These are phyloP conservation scores for Aspergillus fructus DNA, from an alignment of 2,329 filamentous ascomycete genomes.

Conservation along the genomic window DNA sequence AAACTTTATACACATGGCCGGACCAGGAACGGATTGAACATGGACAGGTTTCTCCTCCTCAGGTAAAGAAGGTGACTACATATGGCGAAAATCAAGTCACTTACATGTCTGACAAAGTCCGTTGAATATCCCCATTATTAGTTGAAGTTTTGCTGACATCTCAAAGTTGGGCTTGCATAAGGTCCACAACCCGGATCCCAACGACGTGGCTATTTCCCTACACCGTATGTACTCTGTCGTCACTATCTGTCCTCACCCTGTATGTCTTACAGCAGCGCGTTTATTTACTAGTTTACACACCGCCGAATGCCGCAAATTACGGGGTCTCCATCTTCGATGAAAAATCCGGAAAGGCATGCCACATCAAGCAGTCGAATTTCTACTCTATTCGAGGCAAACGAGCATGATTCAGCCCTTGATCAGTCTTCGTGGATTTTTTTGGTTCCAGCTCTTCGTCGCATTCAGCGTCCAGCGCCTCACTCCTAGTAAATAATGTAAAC, in stretches of 20 bases:
- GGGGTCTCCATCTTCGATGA: constrained; percentile 82
- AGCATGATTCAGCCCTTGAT: neutral
- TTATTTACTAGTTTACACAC: constrained; percentile 66
- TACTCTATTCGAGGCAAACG: constrained; percentile 60
- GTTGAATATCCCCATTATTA: constrained; percentile 7
- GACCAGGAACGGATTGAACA: constrained; percentile 46
- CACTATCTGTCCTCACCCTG: neutral
- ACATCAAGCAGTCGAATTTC: constrained; percentile 69
- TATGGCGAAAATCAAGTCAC: constrained; percentile 73
- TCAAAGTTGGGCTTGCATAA: constrained; percentile 74
- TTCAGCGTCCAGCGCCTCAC: neutral
- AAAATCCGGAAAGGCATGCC: constrained; percentile 69
- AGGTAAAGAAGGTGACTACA: constrained; percentile 64
- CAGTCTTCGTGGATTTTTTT: neutral
- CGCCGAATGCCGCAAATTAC: constrained; percentile 79
- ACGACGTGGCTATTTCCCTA: constrained; percentile 77
- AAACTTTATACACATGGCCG: constrained; percentile 79
- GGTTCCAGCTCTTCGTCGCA: neutral
- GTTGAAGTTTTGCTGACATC: constrained; percentile 3
- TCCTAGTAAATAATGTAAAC: neutral
- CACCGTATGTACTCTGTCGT: constrained; percentile 57
- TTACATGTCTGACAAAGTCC: constrained; percentile 78
- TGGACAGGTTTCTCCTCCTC: constrained; percentile 54
- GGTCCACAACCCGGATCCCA: constrained; percentile 70
- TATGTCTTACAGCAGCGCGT: neutral